Evolutionary conservation across 2,329 filamentous ascomycete genomes (phyloP), one percentile per base, ranked within the genome.

Genomic region (Dryadomyces sulphureus): DNA sequence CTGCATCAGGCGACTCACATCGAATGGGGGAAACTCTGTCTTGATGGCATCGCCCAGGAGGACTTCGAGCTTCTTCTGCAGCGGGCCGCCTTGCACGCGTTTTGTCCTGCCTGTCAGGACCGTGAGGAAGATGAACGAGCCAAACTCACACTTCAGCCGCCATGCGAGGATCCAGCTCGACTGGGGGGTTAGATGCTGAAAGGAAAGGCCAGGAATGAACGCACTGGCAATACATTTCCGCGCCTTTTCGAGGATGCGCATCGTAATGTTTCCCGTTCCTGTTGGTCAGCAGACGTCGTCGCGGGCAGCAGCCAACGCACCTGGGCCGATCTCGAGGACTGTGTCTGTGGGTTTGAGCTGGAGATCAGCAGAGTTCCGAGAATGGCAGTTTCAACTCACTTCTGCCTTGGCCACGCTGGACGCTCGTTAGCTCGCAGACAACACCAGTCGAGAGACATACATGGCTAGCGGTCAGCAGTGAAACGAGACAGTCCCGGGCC

Each of bases 151-250:
- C 75, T 66, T 96, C 92, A 49, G 90, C 90, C 12, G 87, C 88
- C 92, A 96, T 96, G 58, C 92, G 75, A 19, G 92, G 89, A 65
- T 98, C 92, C 61, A 95, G 74, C 67, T 98, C 92, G 43, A 95
- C 85, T 59, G 39, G 12, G 3, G 2, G 14, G 27, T 34, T 27
- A 36, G n/a, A 21, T 4, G 7, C 5, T 2, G 11, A 34, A 21
- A 3, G n/a, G 22, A 8, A 2, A 41, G 12, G 1, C 7, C 6
- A 11, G 14, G 21, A 8, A 35, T 32, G 7, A 2, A 19, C 52
- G 32, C 50, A 56, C 54, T 52, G 2, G 82, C 84, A 45, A 89
- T 82, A 22, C 72, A 66, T 53, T 84, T 85, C 62, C 88, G 89
- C 20, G 86, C 87, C 52, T 86, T 83, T 56, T 92, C 85, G 22